Base-by-base conservation (phyloP, 2,329 filamentous ascomycete species). In the Fusarium concolor region DNA sequence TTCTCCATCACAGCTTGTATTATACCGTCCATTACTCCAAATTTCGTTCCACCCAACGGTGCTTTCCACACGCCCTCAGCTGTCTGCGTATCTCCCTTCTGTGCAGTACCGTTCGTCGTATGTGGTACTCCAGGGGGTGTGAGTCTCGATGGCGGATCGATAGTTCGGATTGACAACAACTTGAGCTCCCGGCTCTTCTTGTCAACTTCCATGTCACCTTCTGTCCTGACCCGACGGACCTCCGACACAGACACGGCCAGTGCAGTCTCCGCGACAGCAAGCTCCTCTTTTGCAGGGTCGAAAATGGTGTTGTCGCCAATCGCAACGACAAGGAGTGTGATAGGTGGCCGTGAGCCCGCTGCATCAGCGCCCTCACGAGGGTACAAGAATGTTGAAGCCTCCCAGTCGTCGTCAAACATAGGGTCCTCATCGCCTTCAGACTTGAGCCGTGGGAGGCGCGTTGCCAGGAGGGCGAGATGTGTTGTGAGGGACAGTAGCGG, bases 391-490 rank as follows among this genome's bases (percentile, higher is more conserved):
- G 88, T 85, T 2, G 94, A 90, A 17, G 91, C 92, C 68, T 92
- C 93, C 96, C 96, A 99, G 82, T 99, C 96, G 80, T 99, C 96
- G 81, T 97, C 92, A 80, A 99, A 99, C 76, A 97, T 90, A 14
- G 96, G 96, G 73, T 99, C 96, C 81, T 99, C 96, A 80, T 98
- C 95, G 59, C 88, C 88, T 78, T 97, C 92, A 2, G 94, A 97
- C 77, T 93, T 93, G 51, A 97, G 85, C 26, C 89, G 87, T 10
- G 96, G 96, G 4, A 98, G 85, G 67, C 92, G 90, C 9, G 96
- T 95, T 29, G 92, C 90, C 65, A 97, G 89, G 45, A 99, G 91
- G 5, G 96, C 96, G 63, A 99, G 90, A 78, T 99, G 94, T 46
- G 93, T 95, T 20, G 96, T 97, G 60, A 98, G 87, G 31, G 94